These are phyloP conservation scores for Monilinia fructigena DNA, from an alignment of 2,329 filamentous ascomycete species.

Conservation along the genomic window DNA sequence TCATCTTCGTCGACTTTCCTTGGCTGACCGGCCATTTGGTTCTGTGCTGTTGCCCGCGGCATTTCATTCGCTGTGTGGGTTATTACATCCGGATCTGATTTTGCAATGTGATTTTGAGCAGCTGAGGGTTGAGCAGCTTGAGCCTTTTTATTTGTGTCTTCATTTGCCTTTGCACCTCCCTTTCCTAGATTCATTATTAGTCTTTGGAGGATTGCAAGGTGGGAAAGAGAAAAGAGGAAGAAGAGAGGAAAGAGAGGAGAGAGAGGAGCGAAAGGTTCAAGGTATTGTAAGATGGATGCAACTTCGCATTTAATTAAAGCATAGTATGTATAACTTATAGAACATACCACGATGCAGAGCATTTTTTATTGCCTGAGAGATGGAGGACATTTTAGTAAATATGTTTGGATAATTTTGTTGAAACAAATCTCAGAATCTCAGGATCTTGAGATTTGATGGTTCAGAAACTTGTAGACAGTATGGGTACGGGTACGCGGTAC, in stretches of 20 bases:
- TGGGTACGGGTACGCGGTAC: no score
- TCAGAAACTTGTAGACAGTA: not conserved
- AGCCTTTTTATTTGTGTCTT: constrained; percentile 51
- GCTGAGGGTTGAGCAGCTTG: constrained; percentile 55
- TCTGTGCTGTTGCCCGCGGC: constrained; percentile 63
- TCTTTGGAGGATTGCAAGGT: not conserved
- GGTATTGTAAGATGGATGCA: not conserved
- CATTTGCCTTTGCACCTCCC: constrained; percentile 52
- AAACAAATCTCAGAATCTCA: not conserved
- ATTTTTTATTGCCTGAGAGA: constrained; percentile 23
- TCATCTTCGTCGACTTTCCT: constrained; percentile 62
- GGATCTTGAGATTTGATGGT: constrained; percentile 1
- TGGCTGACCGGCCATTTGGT: constrained; percentile 43
- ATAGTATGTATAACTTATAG: not conserved
- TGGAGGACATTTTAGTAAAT: constrained; percentile 22
- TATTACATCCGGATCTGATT: constrained; percentile 61
- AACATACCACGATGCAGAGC: constrained; percentile 22
- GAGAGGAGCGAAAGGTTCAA: not conserved
- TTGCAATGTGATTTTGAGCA: constrained; percentile 28
- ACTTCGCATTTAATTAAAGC: not conserved
- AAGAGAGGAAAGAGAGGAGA: not conserved
- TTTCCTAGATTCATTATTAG: constrained; percentile 17
- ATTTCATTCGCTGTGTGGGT: constrained; percentile 65
- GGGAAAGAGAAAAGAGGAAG: not conserved
- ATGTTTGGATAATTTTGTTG: not conserved